Base-by-base conservation (phyloP, 2,329 filamentous ascomycete genomes). In the Claviceps digitariae region DNA sequence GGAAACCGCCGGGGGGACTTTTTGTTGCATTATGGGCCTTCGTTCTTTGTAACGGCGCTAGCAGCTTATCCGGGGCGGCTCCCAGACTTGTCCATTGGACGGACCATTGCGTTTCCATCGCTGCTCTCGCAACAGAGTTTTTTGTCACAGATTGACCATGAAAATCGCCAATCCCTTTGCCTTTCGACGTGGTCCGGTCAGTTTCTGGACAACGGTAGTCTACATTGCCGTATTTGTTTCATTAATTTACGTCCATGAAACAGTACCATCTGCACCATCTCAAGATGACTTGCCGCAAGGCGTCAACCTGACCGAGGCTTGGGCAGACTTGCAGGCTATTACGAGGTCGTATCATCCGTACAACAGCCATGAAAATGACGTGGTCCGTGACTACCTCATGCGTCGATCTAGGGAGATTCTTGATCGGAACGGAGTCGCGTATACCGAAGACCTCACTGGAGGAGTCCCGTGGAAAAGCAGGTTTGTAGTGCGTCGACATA, bases 311-410 rank as follows among this genome's bases (percentile, higher is more conserved):
- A 85, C 84, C 2, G 83, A 94, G 69, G 89, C 91, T 40, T 97
- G 90, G 90, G 69, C 75, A 13, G 90, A 97, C 64, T 74, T 98
- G 34, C 81, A 89, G 56, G 72, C 76, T 53, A 76, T 98, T 49
- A 91, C 86, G 36, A 75, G 75, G 57, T 75, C 76, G 1, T 93
- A 86, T 64, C 93, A 95, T 65, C 91, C 93, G 0, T 95, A 88
- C 72, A 96, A 95, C 69, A 90, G 86, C 59, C 83, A 76, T 55
- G 76, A 80, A 56, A 97, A 96, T 65, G 90, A 95, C 60, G 73
- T 81, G 25, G 83, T 96, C 36, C 83, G 87, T 56, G 72, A 79
- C 36, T 96, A 85, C 75, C 72, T 97, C 36, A 72, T 96, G 56
- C 62, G 72, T 20, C 81, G 90, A 55, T 79, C 95, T 55, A 72